phyloP scores from a whole-genome alignment of 1,284 basidiomycete genomes.

The Moniliella sp. region DNA sequence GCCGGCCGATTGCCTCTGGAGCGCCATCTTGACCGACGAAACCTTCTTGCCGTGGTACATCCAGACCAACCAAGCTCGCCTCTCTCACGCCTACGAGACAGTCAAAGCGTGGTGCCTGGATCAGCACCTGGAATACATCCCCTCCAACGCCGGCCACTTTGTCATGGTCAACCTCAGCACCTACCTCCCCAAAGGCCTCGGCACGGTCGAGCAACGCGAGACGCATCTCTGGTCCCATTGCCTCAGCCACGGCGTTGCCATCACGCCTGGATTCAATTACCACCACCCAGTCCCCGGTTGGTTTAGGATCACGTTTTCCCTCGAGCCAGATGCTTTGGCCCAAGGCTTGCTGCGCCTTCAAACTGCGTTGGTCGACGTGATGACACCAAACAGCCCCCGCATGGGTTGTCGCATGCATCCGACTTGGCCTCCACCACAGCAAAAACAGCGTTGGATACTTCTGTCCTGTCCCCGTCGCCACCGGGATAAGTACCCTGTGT shows the following conservation, averaged over 20 bases:
- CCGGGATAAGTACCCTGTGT: too few species aligned
- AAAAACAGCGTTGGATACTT: too few species aligned
- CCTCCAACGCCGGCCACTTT: slow-evolving; percentile 9
- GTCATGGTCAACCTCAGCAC: slow-evolving; percentile 67
- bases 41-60: slow-evolving; percentile 33
- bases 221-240: slow-evolving; percentile 4
- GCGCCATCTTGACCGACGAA: slow-evolving; percentile 7
- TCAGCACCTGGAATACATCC: slow-evolving; percentile 4
- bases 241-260: slow-evolving; percentile 1
- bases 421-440: too few species aligned
- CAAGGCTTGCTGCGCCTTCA: slow-evolving; percentile 9
- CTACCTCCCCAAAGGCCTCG: slow-evolving; percentile 47
- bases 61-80: slow-evolving; percentile 38
- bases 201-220: slow-evolving; percentile 1
- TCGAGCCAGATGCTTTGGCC: slow-evolving; percentile 8
- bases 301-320: slow-evolving; percentile 5
- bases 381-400: too few species aligned
- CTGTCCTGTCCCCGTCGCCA: too few species aligned
- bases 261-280: slow-evolving; percentile 2
- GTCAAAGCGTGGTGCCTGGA: slow-evolving; percentile 3
- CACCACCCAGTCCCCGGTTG: neutral
- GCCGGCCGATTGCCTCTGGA: slow-evolving; percentile 40
- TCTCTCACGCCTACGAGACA: slow-evolving; percentile 4
- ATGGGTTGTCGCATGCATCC: too few species aligned
- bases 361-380: too few species aligned